Base-by-base conservation (phyloP, 2,329 filamentous ascomycete genomes). In the Pestalotiopsis sp. region DNA sequence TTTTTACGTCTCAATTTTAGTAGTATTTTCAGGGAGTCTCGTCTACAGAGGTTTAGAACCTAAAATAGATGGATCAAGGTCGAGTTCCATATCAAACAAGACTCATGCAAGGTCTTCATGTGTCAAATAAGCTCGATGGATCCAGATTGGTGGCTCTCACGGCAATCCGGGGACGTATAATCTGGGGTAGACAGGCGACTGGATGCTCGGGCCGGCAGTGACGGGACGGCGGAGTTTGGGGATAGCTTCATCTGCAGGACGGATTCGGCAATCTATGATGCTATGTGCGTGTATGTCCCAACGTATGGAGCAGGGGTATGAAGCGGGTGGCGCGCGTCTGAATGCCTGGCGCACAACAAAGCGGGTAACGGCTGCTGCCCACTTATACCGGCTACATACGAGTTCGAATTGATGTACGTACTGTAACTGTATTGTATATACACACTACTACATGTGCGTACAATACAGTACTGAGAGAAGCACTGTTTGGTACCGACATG, bases 231-330 rank as follows among this genome's bases (percentile, higher is more conserved):
- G 52, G 45, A 58, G 31, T n/a, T 36, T 67, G 66, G 66, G n/a
- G 66, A 70, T 70, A 63, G 69, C 69, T 68, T 70, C 69, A 66
- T 64, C 36, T 69, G 66, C 23, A 62, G 39, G 69, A n/a, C 69
- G 23, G 57, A 66, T 65, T 13, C 27, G 69, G 65, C 31, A 62
- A 67, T 59, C n/a, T 66, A 23, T 4, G 25, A 5, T 12, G n/a
- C 31, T 36, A 36, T 36, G 31, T 36, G 31, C 31, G 31, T 36
- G 31, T 20, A 17, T 13, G 17, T 20, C 14, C 14, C 14, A 39
- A 13, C 36, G 23, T 62, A 36, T 62, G 59, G 59, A 38, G 61
- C 61, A 63, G 23, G 61, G 61, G 36, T 23, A 23, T 12, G 4
- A 6, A n/a, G 61, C n/a, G 61, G 39, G 36, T 14, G 61, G 38